phyloP scores from a whole-genome alignment of 768 basidiomycete genomes.

The Phallus indusiatus region DNA sequence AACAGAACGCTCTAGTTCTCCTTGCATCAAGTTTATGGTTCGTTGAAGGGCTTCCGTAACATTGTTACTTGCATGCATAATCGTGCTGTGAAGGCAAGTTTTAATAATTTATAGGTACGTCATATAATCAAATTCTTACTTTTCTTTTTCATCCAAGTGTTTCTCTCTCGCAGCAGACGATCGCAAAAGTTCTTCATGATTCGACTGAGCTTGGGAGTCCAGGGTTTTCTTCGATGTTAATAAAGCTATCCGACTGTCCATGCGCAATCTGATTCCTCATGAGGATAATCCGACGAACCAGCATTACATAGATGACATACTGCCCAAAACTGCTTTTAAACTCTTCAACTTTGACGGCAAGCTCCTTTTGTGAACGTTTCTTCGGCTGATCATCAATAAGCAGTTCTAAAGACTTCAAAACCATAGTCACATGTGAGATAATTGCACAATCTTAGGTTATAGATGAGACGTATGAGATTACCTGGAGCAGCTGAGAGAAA shows the following conservation, averaged over 20 bases:
- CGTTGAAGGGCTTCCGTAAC: constrained; percentile 84
- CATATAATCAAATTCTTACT: constrained; percentile 34
- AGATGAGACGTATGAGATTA: constrained; percentile 17
- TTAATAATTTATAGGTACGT: background rate
- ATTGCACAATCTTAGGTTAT: background rate
- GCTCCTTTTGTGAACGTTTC: constrained; percentile 38
- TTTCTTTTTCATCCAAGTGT: constrained; percentile 45
- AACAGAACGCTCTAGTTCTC: constrained; percentile 84
- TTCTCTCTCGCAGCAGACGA: constrained; percentile 44
- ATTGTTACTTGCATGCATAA: constrained; percentile 83
- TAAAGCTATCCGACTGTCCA: constrained; percentile 57
- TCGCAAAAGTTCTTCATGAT: constrained; percentile 59
- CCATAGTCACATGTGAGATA: constrained; percentile 8
- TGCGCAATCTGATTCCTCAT: constrained; percentile 32
- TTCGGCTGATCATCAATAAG: constrained; percentile 60
- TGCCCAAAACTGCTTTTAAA: constrained; percentile 36
- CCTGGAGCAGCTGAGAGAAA: constrained; percentile 60
- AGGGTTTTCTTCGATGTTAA: constrained; percentile 68
- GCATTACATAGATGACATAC: constrained; percentile 31
- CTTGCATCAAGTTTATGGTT: constrained; percentile 81
- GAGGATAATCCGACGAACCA: constrained; percentile 5
- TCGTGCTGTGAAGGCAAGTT: constrained; percentile 38
- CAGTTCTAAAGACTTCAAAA: constrained; percentile 51
- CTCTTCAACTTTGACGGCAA: constrained; percentile 37
- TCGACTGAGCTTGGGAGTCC: constrained; percentile 47